Evolutionary conservation across 345 rosid species (phyloP).

Genomic region (Xanthoceras sorbifolium): DNA sequence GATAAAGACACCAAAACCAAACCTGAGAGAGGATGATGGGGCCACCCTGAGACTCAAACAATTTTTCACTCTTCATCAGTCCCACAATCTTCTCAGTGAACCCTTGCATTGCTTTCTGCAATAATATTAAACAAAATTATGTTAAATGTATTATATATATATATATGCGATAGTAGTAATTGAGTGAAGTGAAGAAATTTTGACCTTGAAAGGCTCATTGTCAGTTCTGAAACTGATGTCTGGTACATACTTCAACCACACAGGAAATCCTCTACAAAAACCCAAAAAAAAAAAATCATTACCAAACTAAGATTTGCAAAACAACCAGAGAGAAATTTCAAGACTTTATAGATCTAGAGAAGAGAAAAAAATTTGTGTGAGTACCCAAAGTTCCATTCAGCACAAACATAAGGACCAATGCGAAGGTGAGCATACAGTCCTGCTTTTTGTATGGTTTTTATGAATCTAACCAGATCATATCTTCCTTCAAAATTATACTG

Average conservation of each 20-base stretch:
- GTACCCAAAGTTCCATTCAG: constrained; percentile 99
- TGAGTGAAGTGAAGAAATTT: neutral
- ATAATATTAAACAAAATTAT: neutral
- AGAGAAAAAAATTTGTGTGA: constrained; percentile 24
- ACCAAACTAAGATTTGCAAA: neutral
- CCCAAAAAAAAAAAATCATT: constrained; percentile 4
- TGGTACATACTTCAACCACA: constrained; percentile 98
- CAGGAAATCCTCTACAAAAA: constrained; percentile 87
- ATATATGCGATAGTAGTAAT: neutral
- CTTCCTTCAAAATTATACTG: constrained; percentile 95
- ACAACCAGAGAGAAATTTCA: neutral
- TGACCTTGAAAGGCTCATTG: constrained; percentile 99
- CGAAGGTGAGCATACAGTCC: constrained; percentile 97
- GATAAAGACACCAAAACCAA: constrained; percentile 9
- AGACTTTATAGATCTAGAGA: constrained; percentile 29
- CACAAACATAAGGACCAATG: constrained; percentile 98
- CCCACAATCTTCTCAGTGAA: constrained; percentile 93
- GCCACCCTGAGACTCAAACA: constrained; percentile 98
- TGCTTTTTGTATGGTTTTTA: constrained; percentile 76
- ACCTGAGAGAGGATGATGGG: constrained; percentile 99
- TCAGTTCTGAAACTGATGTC: constrained; percentile 99
- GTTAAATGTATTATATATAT: neutral
- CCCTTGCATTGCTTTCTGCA: constrained; percentile 94
- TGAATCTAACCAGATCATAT: constrained; percentile 91
- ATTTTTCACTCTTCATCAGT: constrained; percentile 88